A percentile compares a stretch with the other conserved stretches of the same genome.
Evolutionary conservation across 83 land plant species (phyloP).

Genomic region (Picea abies): DNA sequence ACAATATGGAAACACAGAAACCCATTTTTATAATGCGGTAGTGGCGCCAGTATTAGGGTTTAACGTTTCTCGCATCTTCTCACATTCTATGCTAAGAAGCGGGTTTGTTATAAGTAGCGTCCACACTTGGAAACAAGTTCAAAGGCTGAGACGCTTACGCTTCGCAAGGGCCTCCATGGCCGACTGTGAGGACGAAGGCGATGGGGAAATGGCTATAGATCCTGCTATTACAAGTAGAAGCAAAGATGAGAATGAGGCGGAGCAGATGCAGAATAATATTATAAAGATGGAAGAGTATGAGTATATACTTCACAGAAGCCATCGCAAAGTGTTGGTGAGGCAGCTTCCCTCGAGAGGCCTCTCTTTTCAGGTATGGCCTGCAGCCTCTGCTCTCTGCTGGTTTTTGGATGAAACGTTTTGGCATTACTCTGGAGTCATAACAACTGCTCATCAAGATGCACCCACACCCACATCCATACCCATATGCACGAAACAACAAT

Average conservation of each 20-base stretch:
- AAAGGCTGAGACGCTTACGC: too few relatives aligned
- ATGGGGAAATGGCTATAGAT: not conserved
- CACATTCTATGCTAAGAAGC: too few relatives aligned
- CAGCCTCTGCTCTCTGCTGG: conserved; percentile 81
- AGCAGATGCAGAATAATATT: conserved; percentile 19
- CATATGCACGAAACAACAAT: not conserved
- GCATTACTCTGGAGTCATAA: conserved; percentile 11
- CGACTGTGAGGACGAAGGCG: conserved; percentile 7
- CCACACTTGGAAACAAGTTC: too few relatives aligned
- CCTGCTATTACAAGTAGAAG: not conserved
- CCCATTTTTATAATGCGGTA: too few relatives aligned
- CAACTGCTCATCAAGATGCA: not conserved
- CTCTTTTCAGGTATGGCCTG: conserved; percentile 99
- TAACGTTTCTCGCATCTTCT: too few relatives aligned
- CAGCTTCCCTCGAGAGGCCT: conserved; percentile 76
- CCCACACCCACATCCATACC: not conserved
- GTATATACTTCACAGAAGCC: conserved; percentile 35
- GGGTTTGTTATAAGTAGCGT: too few relatives aligned
- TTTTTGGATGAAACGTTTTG: conserved; percentile 49
- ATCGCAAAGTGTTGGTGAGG: conserved; percentile 41
- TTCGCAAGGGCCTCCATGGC: too few relatives aligned
- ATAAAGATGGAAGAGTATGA: conserved; percentile 14
- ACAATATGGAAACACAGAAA: too few relatives aligned
- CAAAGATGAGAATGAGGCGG: not conserved
- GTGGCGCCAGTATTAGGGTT: too few relatives aligned